Conservation (phyloP, 1,139 yeast genomes). For the Lodderomyces theae region DNA sequence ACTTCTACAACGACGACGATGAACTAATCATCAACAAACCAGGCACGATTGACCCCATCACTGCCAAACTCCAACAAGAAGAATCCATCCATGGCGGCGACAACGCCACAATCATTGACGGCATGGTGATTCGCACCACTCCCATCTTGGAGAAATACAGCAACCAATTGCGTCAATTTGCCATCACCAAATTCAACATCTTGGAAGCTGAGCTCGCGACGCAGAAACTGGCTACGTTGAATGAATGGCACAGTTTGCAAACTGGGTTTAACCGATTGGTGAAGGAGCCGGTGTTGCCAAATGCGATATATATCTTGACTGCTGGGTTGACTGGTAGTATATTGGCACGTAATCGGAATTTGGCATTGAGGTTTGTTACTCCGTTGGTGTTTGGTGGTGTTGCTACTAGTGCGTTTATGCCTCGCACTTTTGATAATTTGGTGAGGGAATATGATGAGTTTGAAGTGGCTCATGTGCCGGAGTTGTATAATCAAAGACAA, state of each 20-base stretch:
- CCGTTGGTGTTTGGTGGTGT: slow-evolving; percentile 51
- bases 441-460: slow-evolving; percentile 31
- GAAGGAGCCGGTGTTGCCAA: slow-evolving; percentile 52
- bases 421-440: slow-evolving; percentile 26
- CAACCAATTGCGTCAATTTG: slow-evolving; percentile 34
- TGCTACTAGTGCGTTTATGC: slow-evolving; percentile 39
- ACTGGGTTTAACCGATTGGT: slow-evolving; percentile 25
- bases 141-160: slow-evolving; percentile 45
- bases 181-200: slow-evolving; percentile 37
- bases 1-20: slow-evolving; percentile 55
- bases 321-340: slow-evolving; percentile 57
- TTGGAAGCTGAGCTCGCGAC: slow-evolving; percentile 44
- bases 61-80: slow-evolving; percentile 32
- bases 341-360: slow-evolving; percentile 42
- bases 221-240: slow-evolving; percentile 41
- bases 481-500: slow-evolving; percentile 26
- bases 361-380: slow-evolving; percentile 49
- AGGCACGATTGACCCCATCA: slow-evolving; percentile 40
- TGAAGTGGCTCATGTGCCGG: slow-evolving; percentile 51
- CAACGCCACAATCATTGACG: slow-evolving; percentile 39
- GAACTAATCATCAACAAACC: slow-evolving; percentile 47
- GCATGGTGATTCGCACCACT: slow-evolving; percentile 52
- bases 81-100: slow-evolving; percentile 45
- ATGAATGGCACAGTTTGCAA: slow-evolving; percentile 35
- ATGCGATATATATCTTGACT: slow-evolving; percentile 52